phyloP scores from a whole-genome alignment of 306 rosid species.

The Astragalus glycyphyllos region DNA sequence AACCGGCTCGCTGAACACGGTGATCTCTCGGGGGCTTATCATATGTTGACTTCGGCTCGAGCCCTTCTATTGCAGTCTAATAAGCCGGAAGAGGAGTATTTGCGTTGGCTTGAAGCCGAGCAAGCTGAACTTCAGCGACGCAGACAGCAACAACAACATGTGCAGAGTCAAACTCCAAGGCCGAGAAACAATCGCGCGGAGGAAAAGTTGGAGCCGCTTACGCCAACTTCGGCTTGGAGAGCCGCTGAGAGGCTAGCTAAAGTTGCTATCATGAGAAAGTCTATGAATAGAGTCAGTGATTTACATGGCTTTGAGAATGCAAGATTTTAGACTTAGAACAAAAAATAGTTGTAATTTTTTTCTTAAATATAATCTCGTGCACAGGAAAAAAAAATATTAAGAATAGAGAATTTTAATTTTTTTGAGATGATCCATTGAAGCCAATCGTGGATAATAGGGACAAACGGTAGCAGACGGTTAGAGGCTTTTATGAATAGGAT shows the following conservation, averaged over 20 bases:
- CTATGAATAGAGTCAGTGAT: slow-evolving; percentile 97
- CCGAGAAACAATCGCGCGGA: slow-evolving; percentile 41
- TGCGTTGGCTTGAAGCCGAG: slow-evolving; percentile 74
- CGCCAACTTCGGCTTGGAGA: slow-evolving; percentile 98
- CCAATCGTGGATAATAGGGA: slow-evolving; percentile 46
- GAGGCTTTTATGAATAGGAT: slow-evolving; percentile 66
- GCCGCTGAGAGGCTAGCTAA: slow-evolving; percentile 94
- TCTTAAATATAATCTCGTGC: slow-evolving; percentile 40
- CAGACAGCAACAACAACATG: slow-evolving; percentile 45
- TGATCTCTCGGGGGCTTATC: slow-evolving; percentile 67
- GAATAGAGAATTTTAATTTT: slow-evolving; percentile 30
- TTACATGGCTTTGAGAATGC: slow-evolving; percentile 98
- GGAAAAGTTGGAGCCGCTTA: slow-evolving; percentile 78
- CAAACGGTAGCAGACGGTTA: slow-evolving; percentile 62
- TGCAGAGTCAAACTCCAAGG: slow-evolving; percentile 39
- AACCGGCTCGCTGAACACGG: slow-evolving; percentile 60
- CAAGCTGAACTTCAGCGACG: slow-evolving; percentile 64
- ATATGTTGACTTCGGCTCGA: slow-evolving; percentile 78
- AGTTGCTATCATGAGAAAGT: slow-evolving; percentile 94
- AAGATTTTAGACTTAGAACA: slow-evolving; percentile 65
- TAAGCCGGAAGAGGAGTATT: slow-evolving; percentile 59
- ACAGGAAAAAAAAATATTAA: slow-evolving; percentile 41
- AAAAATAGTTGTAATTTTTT: slow-evolving; percentile 40
- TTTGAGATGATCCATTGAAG: neutral
- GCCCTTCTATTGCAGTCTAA: slow-evolving; percentile 64